Conservation (phyloP, 1,139 yeast genomes). For the Candida smagusa region DNA sequence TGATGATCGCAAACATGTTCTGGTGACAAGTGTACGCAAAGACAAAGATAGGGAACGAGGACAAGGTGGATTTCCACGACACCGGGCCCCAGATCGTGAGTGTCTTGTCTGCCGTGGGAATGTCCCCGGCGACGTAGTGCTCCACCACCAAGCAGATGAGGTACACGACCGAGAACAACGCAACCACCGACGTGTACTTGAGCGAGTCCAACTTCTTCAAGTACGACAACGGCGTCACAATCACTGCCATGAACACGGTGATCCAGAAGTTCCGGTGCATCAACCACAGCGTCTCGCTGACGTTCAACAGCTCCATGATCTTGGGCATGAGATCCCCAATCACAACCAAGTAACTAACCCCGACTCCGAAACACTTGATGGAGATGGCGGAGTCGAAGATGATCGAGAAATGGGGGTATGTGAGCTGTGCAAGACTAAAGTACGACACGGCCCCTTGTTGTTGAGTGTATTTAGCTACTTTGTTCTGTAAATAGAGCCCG, state of each 20-base stretch:
- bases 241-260: conserved; percentile 52
- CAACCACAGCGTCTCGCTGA: conserved; percentile 21
- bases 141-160: conserved; percentile 68
- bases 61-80: conserved; percentile 33
- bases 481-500: conserved; percentile 51
- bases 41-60: conserved; percentile 80
- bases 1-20: conserved; percentile 85
- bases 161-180: conserved; percentile 77
- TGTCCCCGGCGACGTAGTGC: conserved; percentile 50
- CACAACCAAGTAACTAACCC: conserved; percentile 80
- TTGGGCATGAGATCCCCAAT: conserved; percentile 91
- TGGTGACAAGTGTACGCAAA: conserved; percentile 97
- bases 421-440: conserved; percentile 51
- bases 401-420: conserved; percentile 48
- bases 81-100: conserved; percentile 38
- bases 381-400: conserved; percentile 51
- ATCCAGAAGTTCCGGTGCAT: conserved; percentile 68
- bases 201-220: conserved; percentile 76
- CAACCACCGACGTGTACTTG: conserved; percentile 82
- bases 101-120: conserved; percentile 18
- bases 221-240: conserved; percentile 70
- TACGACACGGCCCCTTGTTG: conserved; percentile 51
- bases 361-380: conserved; percentile 82
- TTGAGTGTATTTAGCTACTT: conserved; percentile 47
- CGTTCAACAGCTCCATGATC: conserved; percentile 46